These are phyloP conservation scores for Aureobasidium sp. DNA, from an alignment of 2,329 filamentous ascomycete species.

Conservation along the genomic window DNA sequence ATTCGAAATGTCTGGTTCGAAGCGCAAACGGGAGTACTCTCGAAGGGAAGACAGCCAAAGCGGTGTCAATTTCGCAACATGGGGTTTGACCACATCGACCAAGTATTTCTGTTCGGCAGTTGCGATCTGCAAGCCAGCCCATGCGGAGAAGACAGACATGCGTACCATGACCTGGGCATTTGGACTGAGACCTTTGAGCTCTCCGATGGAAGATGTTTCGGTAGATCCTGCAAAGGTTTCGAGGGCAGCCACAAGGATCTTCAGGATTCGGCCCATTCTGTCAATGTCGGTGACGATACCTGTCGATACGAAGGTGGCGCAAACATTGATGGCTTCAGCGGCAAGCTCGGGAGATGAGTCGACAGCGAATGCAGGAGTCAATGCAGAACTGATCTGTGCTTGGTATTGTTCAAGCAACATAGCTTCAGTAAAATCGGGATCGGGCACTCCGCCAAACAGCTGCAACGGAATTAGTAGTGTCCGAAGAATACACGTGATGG, in stretches of 20 bases:
- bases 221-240: slow-evolving; percentile 80
- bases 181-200: slow-evolving; percentile 83
- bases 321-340: slow-evolving; percentile 92
- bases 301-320: slow-evolving; percentile 93
- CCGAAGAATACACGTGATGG: background rate
- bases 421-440: slow-evolving; percentile 95
- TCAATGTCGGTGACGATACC: slow-evolving; percentile 97
- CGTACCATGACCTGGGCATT: slow-evolving; percentile 99
- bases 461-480: slow-evolving; percentile 20
- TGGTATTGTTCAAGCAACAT: slow-evolving; percentile 97
- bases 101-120: slow-evolving; percentile 88
- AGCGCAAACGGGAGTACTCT: slow-evolving; percentile 85
- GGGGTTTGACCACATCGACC: slow-evolving; percentile 77
- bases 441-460: slow-evolving; percentile 90
- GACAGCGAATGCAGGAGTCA: slow-evolving; percentile 90
- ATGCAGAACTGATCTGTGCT: slow-evolving; percentile 90
- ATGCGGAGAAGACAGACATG: slow-evolving; percentile 92
- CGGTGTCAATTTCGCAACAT: slow-evolving; percentile 82
- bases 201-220: slow-evolving; percentile 80
- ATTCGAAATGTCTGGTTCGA: slow-evolving; percentile 95
- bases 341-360: slow-evolving; percentile 95
- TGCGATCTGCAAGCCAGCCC: slow-evolving; percentile 93
- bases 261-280: slow-evolving; percentile 96
- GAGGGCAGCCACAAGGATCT: slow-evolving; percentile 79
- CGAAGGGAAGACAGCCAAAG: slow-evolving; percentile 88